phyloP scores from a whole-genome alignment of 2,329 filamentous ascomycete species.

The Beauveria pseudobassiana region DNA sequence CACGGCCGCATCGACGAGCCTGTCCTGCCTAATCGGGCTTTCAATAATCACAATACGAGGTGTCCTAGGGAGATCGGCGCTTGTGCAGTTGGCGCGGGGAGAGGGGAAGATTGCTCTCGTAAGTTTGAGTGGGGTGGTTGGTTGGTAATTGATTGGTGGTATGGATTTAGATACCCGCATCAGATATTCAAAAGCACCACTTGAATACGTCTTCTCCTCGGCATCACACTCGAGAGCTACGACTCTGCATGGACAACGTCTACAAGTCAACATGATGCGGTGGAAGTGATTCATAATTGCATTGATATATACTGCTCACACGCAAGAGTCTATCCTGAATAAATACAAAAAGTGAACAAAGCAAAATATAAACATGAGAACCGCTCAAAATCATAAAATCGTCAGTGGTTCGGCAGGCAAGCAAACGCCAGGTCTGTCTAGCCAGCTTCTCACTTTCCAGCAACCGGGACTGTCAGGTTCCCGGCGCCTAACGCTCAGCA shows the following conservation, averaged over 20 bases:
- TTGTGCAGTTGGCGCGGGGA: no score
- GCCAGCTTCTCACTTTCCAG: background rate
- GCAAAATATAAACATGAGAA: background rate
- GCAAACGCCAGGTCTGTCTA: background rate
- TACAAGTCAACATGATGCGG: no score
- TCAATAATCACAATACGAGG: background rate
- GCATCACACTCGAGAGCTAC: background rate
- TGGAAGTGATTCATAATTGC: background rate
- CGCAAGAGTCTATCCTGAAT: background rate
- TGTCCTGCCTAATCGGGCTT: background rate
- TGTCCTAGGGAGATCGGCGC: no score
- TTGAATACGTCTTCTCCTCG: background rate
- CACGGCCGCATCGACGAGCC: background rate
- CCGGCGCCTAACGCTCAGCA: background rate
- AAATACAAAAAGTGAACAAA: slow-evolving; percentile 3
- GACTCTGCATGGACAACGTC: background rate
- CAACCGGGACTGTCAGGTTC: background rate
- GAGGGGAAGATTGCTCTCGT: background rate
- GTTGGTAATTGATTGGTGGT: no score
- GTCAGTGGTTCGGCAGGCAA: background rate
- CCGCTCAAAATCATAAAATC: background rate
- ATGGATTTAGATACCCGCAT: no score
- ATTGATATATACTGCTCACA: slow-evolving; percentile 2
- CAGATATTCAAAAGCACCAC: no score
- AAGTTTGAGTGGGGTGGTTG: no score